These are phyloP conservation scores for Nothomitra cinnamomea DNA, from an alignment of 2,329 filamentous ascomycete genomes.

Conservation along the genomic window DNA sequence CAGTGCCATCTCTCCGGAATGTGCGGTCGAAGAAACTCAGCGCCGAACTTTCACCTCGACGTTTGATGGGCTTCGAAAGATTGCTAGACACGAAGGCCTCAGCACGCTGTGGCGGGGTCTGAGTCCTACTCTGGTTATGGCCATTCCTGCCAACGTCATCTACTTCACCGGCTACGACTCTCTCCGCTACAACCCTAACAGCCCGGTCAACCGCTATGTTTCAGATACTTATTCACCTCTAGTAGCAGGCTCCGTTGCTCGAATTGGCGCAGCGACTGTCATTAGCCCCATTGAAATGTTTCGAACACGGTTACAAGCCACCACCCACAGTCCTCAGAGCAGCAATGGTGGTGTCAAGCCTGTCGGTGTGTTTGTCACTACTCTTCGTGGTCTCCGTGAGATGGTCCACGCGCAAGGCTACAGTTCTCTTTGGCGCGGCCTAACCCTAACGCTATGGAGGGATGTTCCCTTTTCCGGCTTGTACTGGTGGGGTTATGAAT, in stretches of 20 bases:
- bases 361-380: slow-evolving; percentile 60
- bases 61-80: slow-evolving; percentile 81
- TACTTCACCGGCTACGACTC: slow-evolving; percentile 98
- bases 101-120: slow-evolving; percentile 81
- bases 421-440: slow-evolving; percentile 70
- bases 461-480: slow-evolving; percentile 94
- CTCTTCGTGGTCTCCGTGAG: slow-evolving; percentile 54
- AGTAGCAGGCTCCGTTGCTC: slow-evolving; percentile 59
- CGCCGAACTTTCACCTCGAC: slow-evolving; percentile 77
- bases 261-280: slow-evolving; percentile 61
- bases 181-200: slow-evolving; percentile 56
- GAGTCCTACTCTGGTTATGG: slow-evolving; percentile 88
- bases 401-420: slow-evolving; percentile 71
- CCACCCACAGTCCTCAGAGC: slow-evolving; percentile 26
- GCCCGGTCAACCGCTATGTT: slow-evolving; percentile 48
- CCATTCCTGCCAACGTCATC: slow-evolving; percentile 88
- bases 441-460: slow-evolving; percentile 84
- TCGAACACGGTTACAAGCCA: slow-evolving; percentile 78
- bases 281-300: slow-evolving; percentile 92
- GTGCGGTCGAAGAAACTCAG: slow-evolving; percentile 76
- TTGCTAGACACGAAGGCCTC: slow-evolving; percentile 80
- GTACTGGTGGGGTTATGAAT: slow-evolving; percentile 98
- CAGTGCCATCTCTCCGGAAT: slow-evolving; percentile 40
- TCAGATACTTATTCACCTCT: slow-evolving; percentile 63
- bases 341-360: slow-evolving; percentile 12